phyloP scores from a whole-genome alignment of 345 rosid species.

The Rhodamnia rubescens region DNA sequence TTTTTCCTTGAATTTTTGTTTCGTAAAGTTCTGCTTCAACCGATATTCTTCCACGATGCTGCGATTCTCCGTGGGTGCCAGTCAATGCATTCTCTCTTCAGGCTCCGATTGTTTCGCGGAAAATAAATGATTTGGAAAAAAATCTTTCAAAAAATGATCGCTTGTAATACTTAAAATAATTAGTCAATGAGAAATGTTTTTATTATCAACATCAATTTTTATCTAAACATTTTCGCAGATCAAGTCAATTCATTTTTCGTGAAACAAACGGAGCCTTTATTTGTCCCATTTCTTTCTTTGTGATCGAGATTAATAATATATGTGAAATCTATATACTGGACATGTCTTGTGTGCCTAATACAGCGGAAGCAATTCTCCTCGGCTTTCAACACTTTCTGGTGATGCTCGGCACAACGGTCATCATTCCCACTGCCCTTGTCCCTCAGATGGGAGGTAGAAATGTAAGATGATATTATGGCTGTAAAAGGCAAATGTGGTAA shows the following conservation, averaged over 20 bases:
- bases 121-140: too few relatives aligned
- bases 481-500: background rate
- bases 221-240: too few relatives aligned
- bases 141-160: too few relatives aligned
- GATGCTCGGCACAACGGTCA: conserved; percentile 87
- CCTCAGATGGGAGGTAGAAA: conserved; percentile 99
- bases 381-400: conserved; percentile 98
- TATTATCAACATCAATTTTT: too few relatives aligned
- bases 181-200: too few relatives aligned
- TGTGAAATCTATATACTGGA: background rate
- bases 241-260: too few relatives aligned
- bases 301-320: background rate
- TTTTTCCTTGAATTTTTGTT: background rate
- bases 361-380: conserved; percentile 95
- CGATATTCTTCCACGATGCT: background rate
- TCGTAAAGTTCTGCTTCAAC: background rate
- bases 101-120: too few relatives aligned
- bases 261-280: too few relatives aligned
- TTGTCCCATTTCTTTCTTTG: background rate
- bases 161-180: too few relatives aligned
- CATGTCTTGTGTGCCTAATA: conserved; percentile 2
- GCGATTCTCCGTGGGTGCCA: background rate
- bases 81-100: background rate
- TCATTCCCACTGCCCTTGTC: conserved; percentile 91
- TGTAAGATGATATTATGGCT: conserved; percentile 31